Evolutionary conservation across 345 rosid genomes (phyloP).

Genomic region (Eucalyptus regnans): DNA sequence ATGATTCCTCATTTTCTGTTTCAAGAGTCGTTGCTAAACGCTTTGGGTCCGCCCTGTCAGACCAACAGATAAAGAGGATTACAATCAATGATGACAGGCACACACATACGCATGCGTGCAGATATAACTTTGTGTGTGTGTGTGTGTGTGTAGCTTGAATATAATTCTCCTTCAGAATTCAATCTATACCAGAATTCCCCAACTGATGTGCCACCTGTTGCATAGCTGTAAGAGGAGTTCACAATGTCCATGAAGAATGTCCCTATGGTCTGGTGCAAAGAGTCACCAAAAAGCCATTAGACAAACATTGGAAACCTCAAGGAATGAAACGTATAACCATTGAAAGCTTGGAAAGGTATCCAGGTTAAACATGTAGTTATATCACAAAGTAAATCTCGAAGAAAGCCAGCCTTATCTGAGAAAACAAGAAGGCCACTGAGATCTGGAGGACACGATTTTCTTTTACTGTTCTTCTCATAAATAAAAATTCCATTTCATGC

Average conservation of each 20-base stretch:
- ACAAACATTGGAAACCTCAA: neutral
- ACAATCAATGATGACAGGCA: neutral
- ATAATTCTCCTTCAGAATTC: neutral
- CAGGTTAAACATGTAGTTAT: neutral
- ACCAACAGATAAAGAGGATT: neutral
- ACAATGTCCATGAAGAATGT: conserved; percentile 76
- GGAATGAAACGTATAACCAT: neutral
- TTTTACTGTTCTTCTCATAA: neutral
- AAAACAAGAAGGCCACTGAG: neutral
- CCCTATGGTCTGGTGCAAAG: conserved; percentile 45
- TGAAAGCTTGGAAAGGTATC: neutral
- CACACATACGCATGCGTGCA: neutral
- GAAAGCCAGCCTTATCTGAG: neutral
- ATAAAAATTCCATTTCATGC: neutral
- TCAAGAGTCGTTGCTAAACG: conserved; percentile 51
- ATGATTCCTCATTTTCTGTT: conserved; percentile 82
- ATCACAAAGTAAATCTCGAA: neutral
- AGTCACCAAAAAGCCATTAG: neutral
- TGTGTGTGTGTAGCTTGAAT: neutral
- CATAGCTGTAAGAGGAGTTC: conserved; percentile 81
- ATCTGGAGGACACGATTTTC: neutral
- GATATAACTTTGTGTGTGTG: neutral
- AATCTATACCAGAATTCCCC: conserved; percentile 63
- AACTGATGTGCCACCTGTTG: conserved; percentile 90
- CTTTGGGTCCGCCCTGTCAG: conserved; percentile 71